Base-by-base conservation (phyloP, 768 basidiomycete species). In the Psilocybe cyanescens region DNA sequence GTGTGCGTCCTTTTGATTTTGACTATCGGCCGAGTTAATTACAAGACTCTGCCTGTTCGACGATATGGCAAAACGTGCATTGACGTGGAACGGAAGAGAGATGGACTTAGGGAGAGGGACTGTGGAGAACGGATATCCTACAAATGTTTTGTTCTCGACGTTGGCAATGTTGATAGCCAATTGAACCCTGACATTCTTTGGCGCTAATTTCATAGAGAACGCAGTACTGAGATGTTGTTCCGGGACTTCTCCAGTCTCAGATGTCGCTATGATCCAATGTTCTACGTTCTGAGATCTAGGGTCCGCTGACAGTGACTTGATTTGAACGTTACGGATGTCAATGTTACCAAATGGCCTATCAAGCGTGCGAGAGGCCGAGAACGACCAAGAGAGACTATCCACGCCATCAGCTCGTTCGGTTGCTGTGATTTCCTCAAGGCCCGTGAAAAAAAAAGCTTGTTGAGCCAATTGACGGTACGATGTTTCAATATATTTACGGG, bases 51-150 rank as follows among this genome's bases (percentile, higher is more conserved):
- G 64, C 24, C 82, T 67, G 61, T 84, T 81, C 2, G 79, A 75
- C 0, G 82, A 74, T 9, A 83, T 68, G 31, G 80, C 75, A 66
- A 82, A 83, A 1, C 79, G 74, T 2, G 79, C 81, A 37, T 77
- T 74, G 4, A 83, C 58, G 60, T 84, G 82, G 3, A 81, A 74
- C 0, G 83, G 81, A 0, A 84, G 69, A 3, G 73, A 67, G 1
- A 71, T 79, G 1, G 65, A 17, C 7, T 73, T 70, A 5, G 81
- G 78, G 0, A 83, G 70, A 2, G 78, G 79, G 9, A 84, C 72
- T 0, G 76, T 78, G 6, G 80, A 78, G 62, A 82, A 83, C 4
- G 83, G 69, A 33, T 71, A 59, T 16, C 45, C 48, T 3, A 24
- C n/a, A 16, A 45, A 31, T 16, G 29, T 24, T 17, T 12, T 12